Conservation (phyloP, 1,284 basidiomycete species). For the Quambalaria eucalypti region DNA sequence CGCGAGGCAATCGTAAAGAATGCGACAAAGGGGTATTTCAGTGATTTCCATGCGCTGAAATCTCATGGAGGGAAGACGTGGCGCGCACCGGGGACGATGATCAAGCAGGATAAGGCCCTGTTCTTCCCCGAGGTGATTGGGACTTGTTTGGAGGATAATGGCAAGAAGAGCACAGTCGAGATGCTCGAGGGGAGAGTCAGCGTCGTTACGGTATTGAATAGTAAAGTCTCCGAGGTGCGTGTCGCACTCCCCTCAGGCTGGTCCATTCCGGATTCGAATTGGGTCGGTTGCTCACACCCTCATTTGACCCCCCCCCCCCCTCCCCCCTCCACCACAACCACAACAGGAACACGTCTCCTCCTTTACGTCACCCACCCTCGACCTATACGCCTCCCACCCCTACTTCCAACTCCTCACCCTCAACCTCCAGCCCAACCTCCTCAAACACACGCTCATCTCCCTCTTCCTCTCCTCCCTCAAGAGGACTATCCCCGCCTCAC, state of each 20-base stretch:
- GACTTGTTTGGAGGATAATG: slow-evolving; percentile 56
- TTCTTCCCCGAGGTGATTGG: slow-evolving; percentile 87
- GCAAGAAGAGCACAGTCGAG: slow-evolving; percentile 65
- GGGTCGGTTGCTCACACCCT: no score
- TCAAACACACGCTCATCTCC: slow-evolving; percentile 79
- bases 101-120: slow-evolving; percentile 54
- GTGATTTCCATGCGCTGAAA: slow-evolving; percentile 73
- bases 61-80: slow-evolving; percentile 87
- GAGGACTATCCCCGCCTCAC: slow-evolving; percentile 54
- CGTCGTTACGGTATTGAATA: slow-evolving; percentile 69
- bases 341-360: slow-evolving; percentile 61
- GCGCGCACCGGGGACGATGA: slow-evolving; percentile 79
- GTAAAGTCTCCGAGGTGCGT: slow-evolving; percentile 65
- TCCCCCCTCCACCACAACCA: neutral
- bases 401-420: slow-evolving; percentile 74
- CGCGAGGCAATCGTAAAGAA: slow-evolving; percentile 57
- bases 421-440: slow-evolving; percentile 77
- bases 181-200: slow-evolving; percentile 68
- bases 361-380: slow-evolving; percentile 62
- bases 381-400: slow-evolving; percentile 58
- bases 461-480: slow-evolving; percentile 71
- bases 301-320: neutral
- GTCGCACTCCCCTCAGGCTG: no score
- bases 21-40: slow-evolving; percentile 78
- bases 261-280: no score